Evolutionary conservation across 352 stramenopile genomes (phyloP).

Genomic region (Pythium aristosporum): DNA sequence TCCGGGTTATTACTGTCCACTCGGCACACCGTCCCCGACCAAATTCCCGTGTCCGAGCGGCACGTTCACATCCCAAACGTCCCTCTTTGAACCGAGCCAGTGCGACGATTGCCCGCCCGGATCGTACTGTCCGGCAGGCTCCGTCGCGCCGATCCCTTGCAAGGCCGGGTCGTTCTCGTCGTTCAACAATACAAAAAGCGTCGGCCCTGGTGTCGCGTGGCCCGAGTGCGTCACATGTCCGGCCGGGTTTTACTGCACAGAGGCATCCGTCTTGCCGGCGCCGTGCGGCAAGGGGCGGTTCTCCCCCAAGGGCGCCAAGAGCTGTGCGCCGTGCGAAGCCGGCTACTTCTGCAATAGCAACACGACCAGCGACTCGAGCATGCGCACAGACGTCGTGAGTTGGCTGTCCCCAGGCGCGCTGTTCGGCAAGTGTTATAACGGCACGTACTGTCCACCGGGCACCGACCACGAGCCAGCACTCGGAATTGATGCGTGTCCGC

Average conservation of each 20-base stretch:
- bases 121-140: slow-evolving; percentile 71
- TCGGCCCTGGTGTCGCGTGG: slow-evolving; percentile 54
- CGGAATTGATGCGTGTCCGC: slow-evolving; percentile 68
- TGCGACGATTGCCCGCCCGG: slow-evolving; percentile 79
- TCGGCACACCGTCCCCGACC: slow-evolving; percentile 60
- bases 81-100: slow-evolving; percentile 69
- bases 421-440: slow-evolving; percentile 85
- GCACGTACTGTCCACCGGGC: slow-evolving; percentile 77
- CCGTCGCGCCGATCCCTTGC: slow-evolving; percentile 58
- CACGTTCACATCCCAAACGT: slow-evolving; percentile 76
- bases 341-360: slow-evolving; percentile 80
- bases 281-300: slow-evolving; percentile 75
- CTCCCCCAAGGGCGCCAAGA: slow-evolving; percentile 51
- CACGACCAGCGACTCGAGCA: slow-evolving; percentile 62
- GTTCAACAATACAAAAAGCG: slow-evolving; percentile 66
- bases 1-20: slow-evolving; percentile 88
- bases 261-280: slow-evolving; percentile 52
- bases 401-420: slow-evolving; percentile 60
- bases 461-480: slow-evolving; percentile 71
- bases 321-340: slow-evolving; percentile 56
- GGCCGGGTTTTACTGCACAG: slow-evolving; percentile 79
- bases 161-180: slow-evolving; percentile 75
- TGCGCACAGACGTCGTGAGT: slow-evolving; percentile 50
- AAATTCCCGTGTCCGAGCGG: slow-evolving; percentile 84
- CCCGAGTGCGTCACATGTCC: slow-evolving; percentile 74